Base-by-base conservation (phyloP, 2,329 filamentous ascomycete genomes). In the Cladobotryum mycophilum region DNA sequence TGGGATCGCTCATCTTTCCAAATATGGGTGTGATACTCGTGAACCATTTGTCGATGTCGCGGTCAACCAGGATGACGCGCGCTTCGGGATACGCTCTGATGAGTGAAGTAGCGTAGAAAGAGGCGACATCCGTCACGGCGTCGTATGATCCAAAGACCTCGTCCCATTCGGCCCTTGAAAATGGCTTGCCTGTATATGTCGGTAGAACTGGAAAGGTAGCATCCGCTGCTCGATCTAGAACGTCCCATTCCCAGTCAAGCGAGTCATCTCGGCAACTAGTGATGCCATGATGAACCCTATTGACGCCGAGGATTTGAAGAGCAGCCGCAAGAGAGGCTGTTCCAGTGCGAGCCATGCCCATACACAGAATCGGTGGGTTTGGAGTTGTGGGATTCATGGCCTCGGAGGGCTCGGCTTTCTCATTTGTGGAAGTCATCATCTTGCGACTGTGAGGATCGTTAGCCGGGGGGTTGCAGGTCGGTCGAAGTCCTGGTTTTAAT, bases 21-120 rank as follows among this genome's bases (percentile, higher is more conserved):
- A n/a, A 33, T 45, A 42, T 17, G 25, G 40, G 40, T 7, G 20
- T 42, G 4, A 45, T 33, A 22, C 42, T 22, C 3, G 5, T 13
- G 14, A 18, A 45, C 74, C 84, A 87, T 40, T 79, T 78, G 64
- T 86, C 75, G 38, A 86, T 79, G 52, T 86, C 81, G 43, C 84
- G 77, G 50, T 77, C 82, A 13, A 81, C 85, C 55, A 88, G 71
- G 47, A 89, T 76, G 47, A 88, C 79, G 6, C 25, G 25, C 4
- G 25, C 25, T 30, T 30, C 25, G 8, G 25, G 25, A 30, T 46
- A 46, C 8, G 44, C 44, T 11, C 22, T 9, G 30, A 37, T 37
- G 3, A 46, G 17, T 35, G 30, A 37, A 17, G 22, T 18, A 5
- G 30, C 44, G 34, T 36, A 46, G 30, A 35, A 35, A 9, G 44